These are phyloP conservation scores for Ophioceras dolichostomum DNA, from an alignment of 2,329 filamentous ascomycete species.

Conservation along the genomic window DNA sequence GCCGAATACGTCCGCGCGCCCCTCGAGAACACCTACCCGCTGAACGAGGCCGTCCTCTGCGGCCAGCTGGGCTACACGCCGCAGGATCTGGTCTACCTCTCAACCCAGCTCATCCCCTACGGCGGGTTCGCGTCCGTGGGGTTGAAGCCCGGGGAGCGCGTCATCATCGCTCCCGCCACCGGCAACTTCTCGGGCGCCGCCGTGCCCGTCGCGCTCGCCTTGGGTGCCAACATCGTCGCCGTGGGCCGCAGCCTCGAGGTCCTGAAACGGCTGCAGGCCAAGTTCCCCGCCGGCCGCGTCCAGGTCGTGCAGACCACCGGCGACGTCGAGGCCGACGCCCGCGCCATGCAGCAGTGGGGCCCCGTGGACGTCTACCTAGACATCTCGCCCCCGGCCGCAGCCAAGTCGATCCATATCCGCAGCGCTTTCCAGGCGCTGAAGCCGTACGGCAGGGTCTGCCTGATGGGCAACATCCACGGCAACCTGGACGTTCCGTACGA, in stretches of 20 bases:
- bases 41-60: conserved; percentile 19
- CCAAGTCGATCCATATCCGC: conserved; percentile 25
- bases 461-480: conserved; percentile 18
- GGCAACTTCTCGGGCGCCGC: conserved; percentile 31
- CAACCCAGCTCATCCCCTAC: conserved; percentile 33
- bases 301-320: conserved; percentile 28
- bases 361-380: conserved; percentile 31
- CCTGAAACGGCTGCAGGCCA: conserved; percentile 20
- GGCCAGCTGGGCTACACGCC: conserved; percentile 22
- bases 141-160: conserved; percentile 29
- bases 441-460: conserved; percentile 19
- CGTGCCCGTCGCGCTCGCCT: conserved; percentile 29
- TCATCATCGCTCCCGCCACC: conserved; percentile 33
- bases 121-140: conserved; percentile 20
- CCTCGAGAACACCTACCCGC: conserved; percentile 20
- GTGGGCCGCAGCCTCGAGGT: conserved; percentile 28
- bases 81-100: conserved; percentile 23
- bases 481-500: conserved; percentile 15
- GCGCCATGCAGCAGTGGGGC: conserved; percentile 11
- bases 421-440: conserved; percentile 20
- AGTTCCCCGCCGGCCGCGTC: conserved; percentile 15
- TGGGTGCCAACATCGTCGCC: conserved; percentile 37
- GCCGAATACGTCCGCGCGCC: conserved; percentile 22
- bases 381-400: conserved; percentile 26
- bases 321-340: conserved; percentile 22